Conservation (phyloP, 805 yeast species). For the Starmerella apicola region DNA sequence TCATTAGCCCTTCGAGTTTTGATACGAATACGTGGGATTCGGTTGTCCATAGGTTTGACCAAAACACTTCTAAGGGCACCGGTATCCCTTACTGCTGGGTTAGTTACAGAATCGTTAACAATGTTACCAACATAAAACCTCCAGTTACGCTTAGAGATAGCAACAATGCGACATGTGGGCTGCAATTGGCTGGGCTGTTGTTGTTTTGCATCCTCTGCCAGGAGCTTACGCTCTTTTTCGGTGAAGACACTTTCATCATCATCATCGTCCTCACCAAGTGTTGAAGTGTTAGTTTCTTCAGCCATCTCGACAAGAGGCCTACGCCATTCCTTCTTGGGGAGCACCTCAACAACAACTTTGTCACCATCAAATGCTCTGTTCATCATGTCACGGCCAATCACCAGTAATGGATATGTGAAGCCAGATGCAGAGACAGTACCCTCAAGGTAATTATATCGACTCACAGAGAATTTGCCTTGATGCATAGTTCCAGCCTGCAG, state of each 20-base stretch:
- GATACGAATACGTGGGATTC: conserved; percentile 76
- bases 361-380: conserved; percentile 92
- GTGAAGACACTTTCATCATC: conserved; percentile 40
- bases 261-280: conserved; percentile 37
- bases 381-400: conserved; percentile 70
- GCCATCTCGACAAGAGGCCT: conserved; percentile 67
- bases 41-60: conserved; percentile 77
- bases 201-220: conserved; percentile 64
- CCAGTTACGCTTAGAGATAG: conserved; percentile 84
- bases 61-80: conserved; percentile 68
- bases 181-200: conserved; percentile 39
- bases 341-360: conserved; percentile 74
- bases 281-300: conserved; percentile 57
- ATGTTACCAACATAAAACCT: conserved; percentile 91
- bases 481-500: conserved; percentile 72
- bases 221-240: conserved; percentile 56
- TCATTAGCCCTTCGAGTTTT: conserved; percentile 77
- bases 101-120: conserved; percentile 31
- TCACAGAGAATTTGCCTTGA: conserved; percentile 71
- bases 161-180: conserved; percentile 92
- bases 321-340: conserved; percentile 81
- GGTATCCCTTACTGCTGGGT: conserved; percentile 30
- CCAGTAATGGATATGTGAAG: conserved; percentile 67
- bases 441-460: conserved; percentile 78
- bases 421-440: conserved; percentile 64